Evolutionary conservation across 2,329 filamentous ascomycete genomes (phyloP), one percentile per base, ranked within the genome.

Genomic region (Fusarium foetens): DNA sequence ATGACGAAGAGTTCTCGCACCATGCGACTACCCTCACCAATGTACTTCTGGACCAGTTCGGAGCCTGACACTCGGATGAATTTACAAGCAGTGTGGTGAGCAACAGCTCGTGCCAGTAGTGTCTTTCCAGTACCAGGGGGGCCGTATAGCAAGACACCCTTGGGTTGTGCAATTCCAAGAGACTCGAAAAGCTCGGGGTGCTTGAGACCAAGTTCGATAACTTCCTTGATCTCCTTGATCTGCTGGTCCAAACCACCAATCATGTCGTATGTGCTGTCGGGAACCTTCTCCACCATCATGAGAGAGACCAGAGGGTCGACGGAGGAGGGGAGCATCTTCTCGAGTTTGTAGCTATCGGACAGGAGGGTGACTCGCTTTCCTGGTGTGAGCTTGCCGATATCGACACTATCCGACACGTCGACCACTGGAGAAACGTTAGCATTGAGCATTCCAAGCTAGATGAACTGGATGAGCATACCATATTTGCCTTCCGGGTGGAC

Each of bases 231-330:
- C 82, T 99, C 96, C 86, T 99, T 98, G 86, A 99, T 98, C 82
- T 99, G 96, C 83, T 99, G 95, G 81, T 99, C 96, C 70, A 99
- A 86, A 75, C 96, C 96, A 84, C 96, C 96, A 82, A 99, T 99
- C 96, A 99, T 99, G 85, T 99, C 96, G 87, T 99, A 99, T 81
- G 96, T 99, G 86, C 94, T 98, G 87, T 99, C 96, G 21, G 96
- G 96, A 21, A 99, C 96, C 88, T 99, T 99, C 82, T 99, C 96
- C 58, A 99, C 96, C 96, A 99, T 99, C 96, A 99, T 99, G 81
- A 99, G 93, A 39, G 96, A 99, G 63, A 99, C 96, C 65, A 99
- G 92, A 41, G 96, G 96, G 80, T 99, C 96, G 80, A 99, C 96
- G 25, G 96, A 99, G 61, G 96, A 98, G 25, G 96, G 96, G 14